Evolutionary conservation across 371 early-diverging fungal genomes (phyloP), one percentile per base, ranked within the genome.

Genomic region (Rhizopus arrhizus): DNA sequence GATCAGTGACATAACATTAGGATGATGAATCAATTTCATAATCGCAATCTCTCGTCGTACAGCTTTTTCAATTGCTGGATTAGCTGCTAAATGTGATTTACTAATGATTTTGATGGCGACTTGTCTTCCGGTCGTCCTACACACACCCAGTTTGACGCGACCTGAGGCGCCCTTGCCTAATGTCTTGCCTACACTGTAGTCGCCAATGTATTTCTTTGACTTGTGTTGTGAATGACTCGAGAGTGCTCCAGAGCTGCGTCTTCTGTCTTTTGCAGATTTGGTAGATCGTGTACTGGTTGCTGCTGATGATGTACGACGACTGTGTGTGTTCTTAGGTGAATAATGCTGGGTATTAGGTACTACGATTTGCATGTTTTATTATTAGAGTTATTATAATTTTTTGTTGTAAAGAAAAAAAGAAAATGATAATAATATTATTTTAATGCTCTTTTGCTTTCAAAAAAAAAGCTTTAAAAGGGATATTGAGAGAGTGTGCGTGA

Each of bases 41-140:
- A 91, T 88, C 11, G 90, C 91, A 58, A 91, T 87, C 68, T 91
- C 91, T 29, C 85, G 74, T 48, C 83, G 73, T 41, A 91, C 88
- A 11, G 80, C 77, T 79, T 89, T 73, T 80, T 89, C 70, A 77
- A 84, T 66, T 66, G 88, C 61, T 68, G 84, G 79, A 80, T 87
- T 69, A 28, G 73, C 67, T 36, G 76, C 75, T 54, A 80, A 60
- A 51, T 80, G 77, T 3, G 75, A 61, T 62, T 80, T 80, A 49
- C 75, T 77, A 33, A 80, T 80, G 12, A 80, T 80, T 60, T 80
- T 80, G 58, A 80, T 77, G 11, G 80, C 80, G 12, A 78, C 75
- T 56, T 78, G 72, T 53, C 75, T 76, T 48, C 79, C 79, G 40
- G 79, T 78, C 22, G 61, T 45, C 50, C 65, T 56, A 51, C 75